phyloP scores from a whole-genome alignment of 2,329 filamentous ascomycete genomes.

The Aspergillus viridinutans region DNA sequence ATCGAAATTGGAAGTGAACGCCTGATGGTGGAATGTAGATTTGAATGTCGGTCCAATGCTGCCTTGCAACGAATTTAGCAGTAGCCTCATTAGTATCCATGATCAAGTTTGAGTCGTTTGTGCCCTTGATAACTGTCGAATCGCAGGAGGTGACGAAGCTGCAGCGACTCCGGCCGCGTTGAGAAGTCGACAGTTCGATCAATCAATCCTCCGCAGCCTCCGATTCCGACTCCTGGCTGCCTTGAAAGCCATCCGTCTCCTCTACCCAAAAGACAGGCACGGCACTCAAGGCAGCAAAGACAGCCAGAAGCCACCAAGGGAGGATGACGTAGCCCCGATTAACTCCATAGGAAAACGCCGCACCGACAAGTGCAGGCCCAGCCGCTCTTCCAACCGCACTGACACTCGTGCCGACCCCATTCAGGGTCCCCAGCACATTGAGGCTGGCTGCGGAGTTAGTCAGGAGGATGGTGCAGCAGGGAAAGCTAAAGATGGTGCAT shows the following conservation, averaged over 20 bases:
- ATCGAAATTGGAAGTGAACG: neutral
- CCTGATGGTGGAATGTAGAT: neutral
- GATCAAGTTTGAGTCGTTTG: too few species aligned
- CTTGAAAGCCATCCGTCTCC: slow-evolving; percentile 65
- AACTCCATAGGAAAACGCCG: slow-evolving; percentile 71
- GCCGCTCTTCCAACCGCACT: slow-evolving; percentile 73
- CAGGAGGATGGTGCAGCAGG: slow-evolving; percentile 81
- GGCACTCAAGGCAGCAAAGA: slow-evolving; percentile 60
- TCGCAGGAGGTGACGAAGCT: neutral
- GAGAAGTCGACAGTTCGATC: neutral
- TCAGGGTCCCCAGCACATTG: slow-evolving; percentile 76
- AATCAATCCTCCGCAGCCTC: slow-evolving; percentile 20
- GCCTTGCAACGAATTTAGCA: neutral
- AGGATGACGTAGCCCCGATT: slow-evolving; percentile 70
- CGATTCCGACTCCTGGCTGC: slow-evolving; percentile 28
- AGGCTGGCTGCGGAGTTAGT: slow-evolving; percentile 80
- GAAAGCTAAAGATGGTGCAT: slow-evolving; percentile 78
- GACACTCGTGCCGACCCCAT: slow-evolving; percentile 82
- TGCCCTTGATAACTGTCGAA: neutral
- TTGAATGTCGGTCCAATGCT: neutral
- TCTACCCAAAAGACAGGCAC: slow-evolving; percentile 70
- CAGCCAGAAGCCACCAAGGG: slow-evolving; percentile 74
- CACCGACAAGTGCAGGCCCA: slow-evolving; percentile 71
- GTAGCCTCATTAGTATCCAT: neutral
- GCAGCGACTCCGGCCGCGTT: neutral